Percentiles rank a stretch among this genome's conserved stretches.
Evolutionary conservation across 2,329 filamentous ascomycete species (phyloP).

Genomic region (Lachnellula cervina): DNA sequence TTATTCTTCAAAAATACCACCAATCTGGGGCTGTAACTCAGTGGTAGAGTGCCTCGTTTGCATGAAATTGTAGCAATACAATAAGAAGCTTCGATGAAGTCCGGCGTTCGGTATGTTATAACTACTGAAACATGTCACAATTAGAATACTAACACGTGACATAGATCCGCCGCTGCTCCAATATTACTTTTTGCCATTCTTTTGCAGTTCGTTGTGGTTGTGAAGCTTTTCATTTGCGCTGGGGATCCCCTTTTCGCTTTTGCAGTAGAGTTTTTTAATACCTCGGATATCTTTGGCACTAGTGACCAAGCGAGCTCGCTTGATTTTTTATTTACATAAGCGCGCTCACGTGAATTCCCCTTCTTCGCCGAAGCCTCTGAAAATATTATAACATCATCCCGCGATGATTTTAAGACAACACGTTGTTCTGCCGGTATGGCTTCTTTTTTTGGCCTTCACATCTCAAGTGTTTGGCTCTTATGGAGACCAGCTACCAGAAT

Average conservation of each 20-base stretch:
- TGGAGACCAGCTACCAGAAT: slow-evolving; percentile 83
- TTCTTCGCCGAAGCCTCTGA: not conserved
- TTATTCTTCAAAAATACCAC: not conserved
- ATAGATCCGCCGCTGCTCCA: slow-evolving; percentile 1
- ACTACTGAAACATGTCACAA: no score
- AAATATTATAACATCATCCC: slow-evolving; percentile 2
- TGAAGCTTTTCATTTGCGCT: no score
- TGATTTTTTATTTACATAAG: not conserved
- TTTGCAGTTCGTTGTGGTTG: not conserved
- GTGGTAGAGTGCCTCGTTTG: slow-evolving; percentile 7
- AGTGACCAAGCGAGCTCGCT: not conserved
- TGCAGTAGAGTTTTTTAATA: not conserved
- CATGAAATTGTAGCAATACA: not conserved
- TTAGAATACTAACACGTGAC: no score
- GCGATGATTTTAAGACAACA: slow-evolving; percentile 22
- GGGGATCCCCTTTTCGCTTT: no score
- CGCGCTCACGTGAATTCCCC: not conserved
- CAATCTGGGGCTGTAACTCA: slow-evolving; percentile 1
- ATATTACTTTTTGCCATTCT: not conserved
- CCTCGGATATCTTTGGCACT: not conserved
- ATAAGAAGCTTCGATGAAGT: not conserved
- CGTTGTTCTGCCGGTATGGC: slow-evolving; percentile 5
- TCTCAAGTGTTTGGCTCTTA: slow-evolving; percentile 60
- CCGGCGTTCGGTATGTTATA: not conserved
- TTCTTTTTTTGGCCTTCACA: slow-evolving; percentile 29